A percentile compares a stretch with the other conserved stretches of the same genome.
phyloP scores from a whole-genome alignment of 2,329 filamentous ascomycete species.

The Drechslerella stenobrocha region DNA sequence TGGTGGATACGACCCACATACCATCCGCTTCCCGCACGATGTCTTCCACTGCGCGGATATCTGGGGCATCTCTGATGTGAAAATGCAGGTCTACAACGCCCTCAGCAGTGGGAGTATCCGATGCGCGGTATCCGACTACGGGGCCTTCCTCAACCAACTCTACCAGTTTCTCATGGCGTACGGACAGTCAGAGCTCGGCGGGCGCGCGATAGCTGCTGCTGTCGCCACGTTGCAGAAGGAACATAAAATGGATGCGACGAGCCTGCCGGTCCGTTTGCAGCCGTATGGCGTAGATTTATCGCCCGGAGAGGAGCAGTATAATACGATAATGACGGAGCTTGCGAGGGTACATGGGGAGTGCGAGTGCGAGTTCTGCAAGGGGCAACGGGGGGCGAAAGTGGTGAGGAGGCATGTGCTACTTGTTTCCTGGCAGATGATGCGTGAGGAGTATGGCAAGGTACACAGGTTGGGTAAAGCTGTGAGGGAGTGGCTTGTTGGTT shows the following conservation, averaged over 20 bases:
- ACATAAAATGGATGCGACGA: neutral
- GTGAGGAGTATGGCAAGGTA: no score
- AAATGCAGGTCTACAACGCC: constrained; percentile 8
- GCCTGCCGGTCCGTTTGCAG: neutral
- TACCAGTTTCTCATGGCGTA: constrained; percentile 15
- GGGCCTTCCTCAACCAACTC: constrained; percentile 15
- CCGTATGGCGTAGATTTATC: neutral
- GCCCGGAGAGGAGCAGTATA: neutral
- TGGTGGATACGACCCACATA: neutral
- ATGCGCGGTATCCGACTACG: constrained; percentile 7
- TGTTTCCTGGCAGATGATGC: neutral
- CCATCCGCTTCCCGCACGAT: constrained; percentile 12
- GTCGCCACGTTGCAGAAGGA: constrained; percentile 9
- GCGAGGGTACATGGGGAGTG: constrained; percentile 9
- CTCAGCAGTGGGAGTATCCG: constrained; percentile 6
- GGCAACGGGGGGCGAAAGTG: neutral
- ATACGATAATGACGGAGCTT: constrained; percentile 14
- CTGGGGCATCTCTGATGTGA: constrained; percentile 18
- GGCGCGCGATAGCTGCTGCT: constrained; percentile 10
- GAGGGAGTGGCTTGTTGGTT: neutral
- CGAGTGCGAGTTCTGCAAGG: constrained; percentile 6
- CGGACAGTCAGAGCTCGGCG: neutral
- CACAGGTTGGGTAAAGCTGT: no score
- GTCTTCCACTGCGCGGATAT: constrained; percentile 17
- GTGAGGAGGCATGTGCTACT: neutral